phyloP scores from a whole-genome alignment of 2,329 filamentous ascomycete species.

The Colletotrichum gigasporum region DNA sequence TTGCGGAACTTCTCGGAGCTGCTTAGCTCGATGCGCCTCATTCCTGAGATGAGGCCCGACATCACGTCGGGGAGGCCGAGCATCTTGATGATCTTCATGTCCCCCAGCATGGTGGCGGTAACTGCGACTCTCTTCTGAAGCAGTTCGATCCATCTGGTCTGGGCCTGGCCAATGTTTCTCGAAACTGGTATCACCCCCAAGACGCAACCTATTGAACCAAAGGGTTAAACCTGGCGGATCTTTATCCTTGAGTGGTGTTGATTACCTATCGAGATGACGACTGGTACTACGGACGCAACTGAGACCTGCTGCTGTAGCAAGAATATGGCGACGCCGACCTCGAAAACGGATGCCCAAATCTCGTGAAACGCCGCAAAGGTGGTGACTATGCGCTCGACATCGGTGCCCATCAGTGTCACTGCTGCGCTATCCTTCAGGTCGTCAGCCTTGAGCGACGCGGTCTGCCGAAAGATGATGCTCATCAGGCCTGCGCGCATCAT shows the following conservation, averaged over 20 bases:
- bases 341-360: constrained; percentile 34
- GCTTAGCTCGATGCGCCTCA: constrained; percentile 34
- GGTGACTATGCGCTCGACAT: constrained; percentile 43
- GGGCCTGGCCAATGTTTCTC: constrained; percentile 35
- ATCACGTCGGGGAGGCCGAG: constrained; percentile 53
- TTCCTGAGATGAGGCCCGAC: constrained; percentile 32
- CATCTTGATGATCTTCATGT: constrained; percentile 62
- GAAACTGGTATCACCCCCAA: constrained; percentile 41
- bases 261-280: constrained; percentile 55
- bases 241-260: too few relatives aligned
- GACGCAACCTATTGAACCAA: constrained; percentile 44
- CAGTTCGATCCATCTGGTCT: constrained; percentile 57
- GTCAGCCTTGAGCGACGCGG: constrained; percentile 34
- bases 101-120: constrained; percentile 55
- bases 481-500: constrained; percentile 40
- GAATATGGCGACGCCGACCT: constrained; percentile 38
- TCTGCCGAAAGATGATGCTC: constrained; percentile 40
- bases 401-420: constrained; percentile 47
- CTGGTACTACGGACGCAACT: constrained; percentile 51
- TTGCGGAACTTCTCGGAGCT: constrained; percentile 34
- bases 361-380: constrained; percentile 34
- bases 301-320: constrained; percentile 43
- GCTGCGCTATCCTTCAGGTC: constrained; percentile 40
- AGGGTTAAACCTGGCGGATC: background rate
- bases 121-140: constrained; percentile 57